Evolutionary conservation across 129 eudicot genomes (phyloP).

Genomic region (Solidago caesia): DNA sequence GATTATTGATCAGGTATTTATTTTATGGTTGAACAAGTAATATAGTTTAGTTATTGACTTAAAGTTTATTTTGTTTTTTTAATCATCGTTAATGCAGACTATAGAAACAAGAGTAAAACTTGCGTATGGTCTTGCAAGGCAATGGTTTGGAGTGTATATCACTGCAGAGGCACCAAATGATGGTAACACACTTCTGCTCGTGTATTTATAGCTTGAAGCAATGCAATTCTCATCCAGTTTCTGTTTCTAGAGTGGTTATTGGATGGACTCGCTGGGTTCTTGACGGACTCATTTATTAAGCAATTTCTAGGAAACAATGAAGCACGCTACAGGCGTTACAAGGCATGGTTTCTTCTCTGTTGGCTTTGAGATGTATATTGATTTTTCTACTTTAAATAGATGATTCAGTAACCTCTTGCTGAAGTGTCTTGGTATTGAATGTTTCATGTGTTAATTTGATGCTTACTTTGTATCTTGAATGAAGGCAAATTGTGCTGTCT

Average conservation of each 20-base stretch:
- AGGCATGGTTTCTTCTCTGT: slow-evolving; percentile 47
- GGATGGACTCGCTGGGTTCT: slow-evolving; percentile 95
- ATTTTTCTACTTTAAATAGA: background rate
- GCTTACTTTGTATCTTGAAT: slow-evolving; percentile 26
- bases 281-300: slow-evolving; percentile 83
- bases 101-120: slow-evolving; percentile 88
- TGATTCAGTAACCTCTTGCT: background rate
- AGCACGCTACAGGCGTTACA: slow-evolving; percentile 89
- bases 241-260: slow-evolving; percentile 77
- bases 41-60: slow-evolving; percentile 18
- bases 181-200: slow-evolving; percentile 49
- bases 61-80: slow-evolving; percentile 23
- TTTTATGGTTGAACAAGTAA: slow-evolving; percentile 3
- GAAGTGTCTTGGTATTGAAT: slow-evolving; percentile 9
- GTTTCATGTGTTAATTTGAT: slow-evolving; percentile 8
- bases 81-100: slow-evolving; percentile 45
- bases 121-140: slow-evolving; percentile 93
- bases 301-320: slow-evolving; percentile 90
- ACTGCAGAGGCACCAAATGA: slow-evolving; percentile 88
- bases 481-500: slow-evolving; percentile 93
- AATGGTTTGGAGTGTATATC: slow-evolving; percentile 98
- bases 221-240: slow-evolving; percentile 26
- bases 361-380: background rate
- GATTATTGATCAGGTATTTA: slow-evolving; percentile 82
- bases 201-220: slow-evolving; percentile 3